These are phyloP conservation scores for Aspergillus sp. DNA, from an alignment of 2,329 filamentous ascomycete genomes.

Conservation along the genomic window DNA sequence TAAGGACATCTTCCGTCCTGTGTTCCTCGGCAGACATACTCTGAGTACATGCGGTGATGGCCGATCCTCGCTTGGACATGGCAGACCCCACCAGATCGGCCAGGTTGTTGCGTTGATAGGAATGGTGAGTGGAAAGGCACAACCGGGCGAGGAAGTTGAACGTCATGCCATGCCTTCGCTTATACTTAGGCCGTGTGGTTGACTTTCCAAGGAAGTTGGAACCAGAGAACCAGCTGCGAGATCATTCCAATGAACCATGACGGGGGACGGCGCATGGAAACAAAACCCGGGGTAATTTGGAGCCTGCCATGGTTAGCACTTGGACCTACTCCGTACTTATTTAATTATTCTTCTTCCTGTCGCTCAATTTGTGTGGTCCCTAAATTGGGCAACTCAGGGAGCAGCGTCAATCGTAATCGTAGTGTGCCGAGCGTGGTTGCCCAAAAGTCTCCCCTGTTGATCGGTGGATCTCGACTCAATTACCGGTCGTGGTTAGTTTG, in stretches of 20 bases:
- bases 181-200: not conserved
- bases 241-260: not conserved
- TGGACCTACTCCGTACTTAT: not conserved
- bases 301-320: not conserved
- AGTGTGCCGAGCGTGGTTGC: not conserved
- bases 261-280: not conserved
- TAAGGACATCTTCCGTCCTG: not conserved
- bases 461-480: slow-evolving; percentile 18
- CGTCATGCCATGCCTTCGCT: not conserved
- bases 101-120: slow-evolving; percentile 9
- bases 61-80: slow-evolving; percentile 16
- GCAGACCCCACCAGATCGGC: slow-evolving; percentile 10
- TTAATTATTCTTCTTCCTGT: not conserved
- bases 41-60: slow-evolving; percentile 19
- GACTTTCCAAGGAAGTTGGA: not conserved
- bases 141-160: not conserved
- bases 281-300: slow-evolving; percentile 4
- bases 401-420: not conserved
- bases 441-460: slow-evolving; percentile 18
- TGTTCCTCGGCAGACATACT: slow-evolving; percentile 12
- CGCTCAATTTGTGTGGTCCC: not conserved
- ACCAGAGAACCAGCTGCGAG: not conserved
- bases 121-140: not conserved
- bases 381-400: not conserved
- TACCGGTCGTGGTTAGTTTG: not conserved